Base-by-base conservation (phyloP, 345 rosid species). In the Salix suchowensis region DNA sequence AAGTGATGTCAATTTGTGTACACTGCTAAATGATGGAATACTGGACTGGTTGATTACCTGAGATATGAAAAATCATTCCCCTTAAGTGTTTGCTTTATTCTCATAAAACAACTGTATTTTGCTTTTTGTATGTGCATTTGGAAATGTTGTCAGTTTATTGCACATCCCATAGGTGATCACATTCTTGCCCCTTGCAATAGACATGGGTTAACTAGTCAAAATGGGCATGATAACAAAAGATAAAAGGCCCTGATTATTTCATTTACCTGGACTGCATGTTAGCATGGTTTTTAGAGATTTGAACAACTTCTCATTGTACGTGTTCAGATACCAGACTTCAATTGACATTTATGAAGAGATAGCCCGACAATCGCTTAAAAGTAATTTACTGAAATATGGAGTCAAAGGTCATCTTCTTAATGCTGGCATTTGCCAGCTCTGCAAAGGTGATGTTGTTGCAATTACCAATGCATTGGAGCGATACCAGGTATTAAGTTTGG, bases 321-420 rank as follows among this genome's bases (percentile, higher is more conserved):
- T 81, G 65, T 85, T 65, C 83, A 96, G 99, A 68, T 96, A 96
- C 84, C 94, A 84, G 69, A 93, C 91, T 82, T 88, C 99, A 50
- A 86, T 93, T 83, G 93, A 89, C 82, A 93, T 96, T 80, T 96
- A 87, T 79, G 99, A 96, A 88, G 98, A 88, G 19, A 86, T 96
- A 79, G 99, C 91, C 13, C 81, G 74, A 14, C 91, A 93, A 3
- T 93, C 97, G 15, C 92, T 91, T 74, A 84, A 79, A 67, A 92
- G 84, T 71, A 91, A 92, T 89, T 85, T 96, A 86, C 96, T 96
- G 55, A 95, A 93, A 81, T 93, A 95, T 81, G 98, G 98, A 83
- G 98, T 91, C 77, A 93, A 93, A 84, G 99, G 99, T 28, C 98
- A 96, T 86, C 92, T 96, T 84, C 94, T 96, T 71, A 96, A 88